Percentiles rank a stretch among this genome's conserved stretches.
These are phyloP conservation scores for Nematocida ausubeli DNA, from an alignment of 371 early-diverging fungal genomes.

Conservation along the genomic window DNA sequence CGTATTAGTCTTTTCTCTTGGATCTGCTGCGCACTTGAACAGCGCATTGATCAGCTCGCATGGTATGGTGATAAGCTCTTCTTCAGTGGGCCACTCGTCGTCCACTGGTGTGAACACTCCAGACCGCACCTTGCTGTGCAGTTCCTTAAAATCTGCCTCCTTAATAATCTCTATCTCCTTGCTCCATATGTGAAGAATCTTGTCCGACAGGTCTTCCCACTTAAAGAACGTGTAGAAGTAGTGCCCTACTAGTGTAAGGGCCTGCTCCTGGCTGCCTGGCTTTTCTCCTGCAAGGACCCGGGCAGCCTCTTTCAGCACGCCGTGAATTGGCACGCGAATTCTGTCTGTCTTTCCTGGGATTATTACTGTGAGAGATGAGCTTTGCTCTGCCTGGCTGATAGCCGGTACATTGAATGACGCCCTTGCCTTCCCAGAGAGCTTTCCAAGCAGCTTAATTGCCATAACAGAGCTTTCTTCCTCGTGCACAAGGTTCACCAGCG, in stretches of 20 bases:
- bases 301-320: conserved; percentile 15
- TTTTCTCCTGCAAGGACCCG: neutral
- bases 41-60: conserved; percentile 19
- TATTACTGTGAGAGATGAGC: neutral
- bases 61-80: neutral
- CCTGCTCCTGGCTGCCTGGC: conserved; percentile 3
- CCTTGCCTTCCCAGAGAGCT: conserved; percentile 40
- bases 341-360: conserved; percentile 35
- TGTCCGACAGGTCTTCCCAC: conserved; percentile 27
- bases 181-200: conserved; percentile 3
- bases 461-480: conserved; percentile 48
- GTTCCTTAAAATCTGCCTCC: conserved; percentile 40
- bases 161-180: conserved; percentile 1
- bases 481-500: conserved; percentile 37
- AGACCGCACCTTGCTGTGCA: conserved; percentile 16
- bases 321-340: neutral
- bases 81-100: neutral
- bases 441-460: conserved; percentile 56
- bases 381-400: neutral
- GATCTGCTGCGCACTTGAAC: conserved; percentile 41
- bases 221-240: conserved; percentile 36
- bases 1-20: neutral
- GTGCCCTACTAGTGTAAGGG: conserved; percentile 23
- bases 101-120: conserved; percentile 13
- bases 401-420: neutral